Conservation (phyloP, 495 filamentous ascomycete species). For the Daldinia caldariorum region DNA sequence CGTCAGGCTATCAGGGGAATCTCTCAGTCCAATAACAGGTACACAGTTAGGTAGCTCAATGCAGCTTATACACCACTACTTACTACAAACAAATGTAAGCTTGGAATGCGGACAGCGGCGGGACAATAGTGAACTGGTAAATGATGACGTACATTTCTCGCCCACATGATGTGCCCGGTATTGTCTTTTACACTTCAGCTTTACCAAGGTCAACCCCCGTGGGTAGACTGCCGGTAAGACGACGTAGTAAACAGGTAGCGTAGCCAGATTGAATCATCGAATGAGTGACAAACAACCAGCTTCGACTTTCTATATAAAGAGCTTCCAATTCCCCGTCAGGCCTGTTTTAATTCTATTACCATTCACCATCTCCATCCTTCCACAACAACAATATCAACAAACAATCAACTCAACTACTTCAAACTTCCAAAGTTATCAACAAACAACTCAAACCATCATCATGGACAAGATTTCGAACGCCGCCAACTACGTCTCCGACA, state of each 20-base stretch:
- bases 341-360: constrained; percentile 11
- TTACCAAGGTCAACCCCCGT: not conserved
- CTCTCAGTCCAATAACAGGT: constrained; percentile 4
- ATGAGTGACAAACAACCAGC: constrained; percentile 21
- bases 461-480: constrained; percentile 70
- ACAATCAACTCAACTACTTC: constrained; percentile 23
- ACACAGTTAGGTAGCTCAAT: constrained; percentile 10
- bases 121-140: constrained; percentile 29
- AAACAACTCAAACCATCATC: constrained; percentile 53
- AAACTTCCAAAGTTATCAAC: constrained; percentile 42
- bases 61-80: no score
- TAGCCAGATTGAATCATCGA: not conserved
- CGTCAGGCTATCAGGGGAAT: constrained; percentile 35
- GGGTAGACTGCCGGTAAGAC: constrained; percentile 1
- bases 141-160: constrained; percentile 34
- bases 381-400: constrained; percentile 21
- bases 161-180: constrained; percentile 30
- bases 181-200: constrained; percentile 5
- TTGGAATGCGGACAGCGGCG: constrained; percentile 7
- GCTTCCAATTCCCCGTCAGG: constrained; percentile 17
- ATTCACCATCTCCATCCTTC: constrained; percentile 13
- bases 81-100: no score
- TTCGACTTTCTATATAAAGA: constrained; percentile 32
- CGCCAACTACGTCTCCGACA: constrained; percentile 69
- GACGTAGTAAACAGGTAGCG: constrained; percentile 1